These are phyloP conservation scores for Zasmidium angulare DNA, from an alignment of 2,329 filamentous ascomycete species.

Conservation along the genomic window DNA sequence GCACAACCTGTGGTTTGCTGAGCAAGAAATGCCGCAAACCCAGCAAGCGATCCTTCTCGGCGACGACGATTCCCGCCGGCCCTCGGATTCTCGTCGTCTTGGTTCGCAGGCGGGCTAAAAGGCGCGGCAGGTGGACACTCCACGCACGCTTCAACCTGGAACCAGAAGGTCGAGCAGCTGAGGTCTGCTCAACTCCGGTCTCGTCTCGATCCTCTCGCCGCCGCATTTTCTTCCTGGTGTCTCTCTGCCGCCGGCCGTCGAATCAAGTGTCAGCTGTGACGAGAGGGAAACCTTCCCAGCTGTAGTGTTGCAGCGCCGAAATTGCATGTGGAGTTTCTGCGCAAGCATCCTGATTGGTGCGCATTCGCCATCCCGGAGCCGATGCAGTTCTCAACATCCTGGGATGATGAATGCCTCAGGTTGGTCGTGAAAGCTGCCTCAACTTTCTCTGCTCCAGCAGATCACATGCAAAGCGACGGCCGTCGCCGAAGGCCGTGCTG, in stretches of 20 bases:
- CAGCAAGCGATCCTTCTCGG: neutral
- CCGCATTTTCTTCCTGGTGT: conserved; percentile 6
- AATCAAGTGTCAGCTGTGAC: conserved; percentile 3
- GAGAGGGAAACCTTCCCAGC: conserved; percentile 3
- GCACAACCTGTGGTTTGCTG: conserved; percentile 2
- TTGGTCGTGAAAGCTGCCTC: neutral
- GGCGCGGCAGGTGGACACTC: neutral
- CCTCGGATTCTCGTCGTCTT: neutral
- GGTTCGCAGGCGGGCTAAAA: neutral
- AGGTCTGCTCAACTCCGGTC: neutral
- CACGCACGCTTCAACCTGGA: conserved; percentile 1
- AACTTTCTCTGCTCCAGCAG: neutral
- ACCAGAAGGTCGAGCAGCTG: neutral
- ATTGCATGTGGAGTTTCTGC: conserved; percentile 9
- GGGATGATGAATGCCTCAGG: conserved; percentile 13
- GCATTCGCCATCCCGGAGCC: conserved; percentile 3
- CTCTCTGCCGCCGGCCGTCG: conserved; percentile 6
- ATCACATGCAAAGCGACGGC: neutral
- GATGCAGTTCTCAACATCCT: conserved; percentile 9
- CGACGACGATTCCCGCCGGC: neutral
- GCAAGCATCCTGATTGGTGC: neutral
- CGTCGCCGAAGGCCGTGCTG: neutral
- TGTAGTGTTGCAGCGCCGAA: conserved; percentile 13
- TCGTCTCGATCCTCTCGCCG: conserved; percentile 7
- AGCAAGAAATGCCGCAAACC: conserved; percentile 3